A percentile compares a stretch with the other conserved stretches of the same genome.
Conservation (phyloP, 176 grass and related monocot species). For the Phragmites australis region DNA sequence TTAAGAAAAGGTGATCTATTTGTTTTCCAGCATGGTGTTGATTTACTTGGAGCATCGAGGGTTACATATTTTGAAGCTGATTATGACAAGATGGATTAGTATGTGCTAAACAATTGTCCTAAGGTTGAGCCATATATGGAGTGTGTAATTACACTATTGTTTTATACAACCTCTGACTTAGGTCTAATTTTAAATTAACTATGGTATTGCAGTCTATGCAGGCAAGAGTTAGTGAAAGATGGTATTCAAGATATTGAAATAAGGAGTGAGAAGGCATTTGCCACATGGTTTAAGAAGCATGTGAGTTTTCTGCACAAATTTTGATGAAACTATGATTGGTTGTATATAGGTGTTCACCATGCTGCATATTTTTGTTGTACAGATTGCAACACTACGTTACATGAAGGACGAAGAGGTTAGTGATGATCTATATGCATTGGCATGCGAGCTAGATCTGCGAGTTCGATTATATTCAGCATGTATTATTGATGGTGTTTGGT, state of each 20-base stretch:
- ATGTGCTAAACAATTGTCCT: too few species aligned
- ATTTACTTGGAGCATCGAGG: background rate
- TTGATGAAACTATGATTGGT: too few species aligned
- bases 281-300: background rate
- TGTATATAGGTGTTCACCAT: too few species aligned
- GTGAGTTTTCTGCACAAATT: background rate
- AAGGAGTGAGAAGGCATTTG: background rate
- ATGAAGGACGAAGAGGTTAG: too few species aligned
- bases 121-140: background rate
- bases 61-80: background rate
- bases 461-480: too few species aligned
- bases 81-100: background rate
- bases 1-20: background rate
- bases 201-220: background rate
- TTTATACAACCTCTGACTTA: background rate
- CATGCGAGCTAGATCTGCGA: too few species aligned
- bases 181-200: background rate
- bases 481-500: too few species aligned
- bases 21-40: background rate
- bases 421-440: too few species aligned
- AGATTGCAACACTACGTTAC: too few species aligned
- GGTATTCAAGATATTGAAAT: background rate
- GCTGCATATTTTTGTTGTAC: too few species aligned
- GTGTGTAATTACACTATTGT: background rate
- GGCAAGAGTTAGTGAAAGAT: too few species aligned